These are phyloP conservation scores for Spizellomyces punctatus DNA, from an alignment of 192 early-diverging fungal species.

Conservation along the genomic window DNA sequence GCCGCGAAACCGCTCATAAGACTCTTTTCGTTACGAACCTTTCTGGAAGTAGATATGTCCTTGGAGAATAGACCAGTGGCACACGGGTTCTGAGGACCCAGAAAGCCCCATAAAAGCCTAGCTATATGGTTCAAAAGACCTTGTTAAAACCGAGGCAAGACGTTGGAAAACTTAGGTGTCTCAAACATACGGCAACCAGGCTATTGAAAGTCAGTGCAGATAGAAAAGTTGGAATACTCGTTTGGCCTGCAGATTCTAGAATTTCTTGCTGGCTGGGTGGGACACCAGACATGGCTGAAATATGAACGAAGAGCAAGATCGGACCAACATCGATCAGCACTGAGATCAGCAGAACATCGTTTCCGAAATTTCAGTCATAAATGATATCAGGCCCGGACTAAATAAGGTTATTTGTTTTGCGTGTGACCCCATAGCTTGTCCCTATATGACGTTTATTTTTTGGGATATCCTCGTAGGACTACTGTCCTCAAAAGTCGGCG, in stretches of 20 bases:
- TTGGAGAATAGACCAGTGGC: slow-evolving; percentile 71
- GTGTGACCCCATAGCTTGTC: too few relatives aligned
- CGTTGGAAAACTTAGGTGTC: too few relatives aligned
- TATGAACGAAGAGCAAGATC: too few relatives aligned
- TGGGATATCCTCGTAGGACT: too few relatives aligned
- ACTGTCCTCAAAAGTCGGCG: too few relatives aligned
- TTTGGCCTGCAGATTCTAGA: slow-evolving; percentile 11
- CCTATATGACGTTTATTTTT: too few relatives aligned
- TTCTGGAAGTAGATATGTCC: slow-evolving; percentile 64
- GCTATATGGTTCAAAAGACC: background rate
- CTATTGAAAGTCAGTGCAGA: slow-evolving; percentile 73
- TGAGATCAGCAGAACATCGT: too few relatives aligned
- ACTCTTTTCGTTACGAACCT: slow-evolving; percentile 34
- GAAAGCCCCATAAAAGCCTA: slow-evolving; percentile 59
- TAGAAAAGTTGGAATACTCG: slow-evolving; percentile 61
- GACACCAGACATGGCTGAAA: background rate
- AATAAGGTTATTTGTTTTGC: too few relatives aligned
- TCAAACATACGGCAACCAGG: slow-evolving; percentile 39
- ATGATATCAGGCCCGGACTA: too few relatives aligned
- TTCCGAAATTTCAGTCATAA: too few relatives aligned
- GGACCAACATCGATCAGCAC: too few relatives aligned
- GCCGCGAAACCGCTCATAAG: background rate
- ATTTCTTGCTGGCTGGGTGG: slow-evolving; percentile 22
- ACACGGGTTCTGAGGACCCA: slow-evolving; percentile 65
- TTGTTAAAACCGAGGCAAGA: background rate